These are phyloP conservation scores for Oryza australiensis DNA, from an alignment of 176 grass and related monocot species.

Conservation along the genomic window DNA sequence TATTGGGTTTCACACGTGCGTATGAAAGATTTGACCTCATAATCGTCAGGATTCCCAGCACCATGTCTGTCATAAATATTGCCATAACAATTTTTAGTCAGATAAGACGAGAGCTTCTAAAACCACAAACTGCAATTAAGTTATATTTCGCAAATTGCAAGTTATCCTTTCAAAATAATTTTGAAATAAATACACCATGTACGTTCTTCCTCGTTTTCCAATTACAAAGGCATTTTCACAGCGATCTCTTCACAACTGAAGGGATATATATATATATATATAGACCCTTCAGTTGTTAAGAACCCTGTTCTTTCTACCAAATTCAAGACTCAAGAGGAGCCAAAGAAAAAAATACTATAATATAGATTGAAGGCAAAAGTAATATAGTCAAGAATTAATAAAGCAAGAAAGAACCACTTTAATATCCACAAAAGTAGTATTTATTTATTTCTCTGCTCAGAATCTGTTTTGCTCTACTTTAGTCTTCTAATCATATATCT, in stretches of 20 bases:
- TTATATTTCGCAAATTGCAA: background rate
- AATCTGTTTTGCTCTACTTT: background rate
- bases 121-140: background rate
- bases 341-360: background rate
- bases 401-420: background rate
- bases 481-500: background rate
- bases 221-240: background rate
- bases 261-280: no score
- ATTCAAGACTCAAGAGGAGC: background rate
- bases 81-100: background rate
- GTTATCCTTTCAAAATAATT: background rate
- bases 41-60: background rate
- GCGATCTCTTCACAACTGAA: background rate
- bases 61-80: background rate
- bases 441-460: background rate
- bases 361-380: background rate
- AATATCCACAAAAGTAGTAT: background rate
- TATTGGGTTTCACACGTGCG: background rate
- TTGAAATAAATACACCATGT: background rate
- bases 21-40: background rate
- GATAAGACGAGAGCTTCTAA: background rate
- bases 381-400: constrained; percentile 6
- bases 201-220: background rate
- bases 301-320: constrained; percentile 12
- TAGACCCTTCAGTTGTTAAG: no score